Conservation (phyloP, 768 basidiomycete species). For the Rhizopogon sp. region DNA sequence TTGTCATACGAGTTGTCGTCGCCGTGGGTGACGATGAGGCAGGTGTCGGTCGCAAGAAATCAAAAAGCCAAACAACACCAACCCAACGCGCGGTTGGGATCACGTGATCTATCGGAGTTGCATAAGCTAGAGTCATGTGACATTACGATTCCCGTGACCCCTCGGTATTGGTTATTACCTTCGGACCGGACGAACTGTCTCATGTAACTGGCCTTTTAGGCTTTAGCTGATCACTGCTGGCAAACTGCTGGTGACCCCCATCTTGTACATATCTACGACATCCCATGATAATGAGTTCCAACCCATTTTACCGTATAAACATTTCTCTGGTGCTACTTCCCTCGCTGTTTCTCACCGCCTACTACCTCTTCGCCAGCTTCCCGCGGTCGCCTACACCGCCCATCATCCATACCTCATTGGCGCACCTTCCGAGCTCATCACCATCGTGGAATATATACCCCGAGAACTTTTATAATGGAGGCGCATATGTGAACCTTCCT, state of each 20-base stretch:
- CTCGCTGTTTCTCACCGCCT: slow-evolving; percentile 49
- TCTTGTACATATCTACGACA: slow-evolving; percentile 3
- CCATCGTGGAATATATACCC: slow-evolving; percentile 71
- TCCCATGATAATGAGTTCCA: slow-evolving; percentile 6
- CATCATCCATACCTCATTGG: slow-evolving; percentile 51
- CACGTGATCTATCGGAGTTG: slow-evolving; percentile 25
- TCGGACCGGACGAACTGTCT: neutral
- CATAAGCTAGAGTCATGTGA: slow-evolving; percentile 21
- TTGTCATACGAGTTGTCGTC: slow-evolving; percentile 2
- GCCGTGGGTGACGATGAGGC: slow-evolving; percentile 8
- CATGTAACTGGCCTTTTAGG: too few species aligned
- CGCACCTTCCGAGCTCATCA: slow-evolving; percentile 48
- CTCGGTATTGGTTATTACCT: too few species aligned
- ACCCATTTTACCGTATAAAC: slow-evolving; percentile 14
- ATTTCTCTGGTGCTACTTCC: slow-evolving; percentile 52
- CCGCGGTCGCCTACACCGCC: slow-evolving; percentile 53
- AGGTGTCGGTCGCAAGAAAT: slow-evolving; percentile 15
- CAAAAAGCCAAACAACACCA: slow-evolving; percentile 32
- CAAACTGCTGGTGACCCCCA: neutral
- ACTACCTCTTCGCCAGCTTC: slow-evolving; percentile 63
- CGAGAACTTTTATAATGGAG: slow-evolving; percentile 57
- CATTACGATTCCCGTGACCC: neutral
- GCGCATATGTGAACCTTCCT: slow-evolving; percentile 61
- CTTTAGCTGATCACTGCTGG: neutral
- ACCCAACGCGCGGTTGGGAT: slow-evolving; percentile 29